Conservation (phyloP, 164 flowering plant species). For the Chloranthus sessilifolius region DNA sequence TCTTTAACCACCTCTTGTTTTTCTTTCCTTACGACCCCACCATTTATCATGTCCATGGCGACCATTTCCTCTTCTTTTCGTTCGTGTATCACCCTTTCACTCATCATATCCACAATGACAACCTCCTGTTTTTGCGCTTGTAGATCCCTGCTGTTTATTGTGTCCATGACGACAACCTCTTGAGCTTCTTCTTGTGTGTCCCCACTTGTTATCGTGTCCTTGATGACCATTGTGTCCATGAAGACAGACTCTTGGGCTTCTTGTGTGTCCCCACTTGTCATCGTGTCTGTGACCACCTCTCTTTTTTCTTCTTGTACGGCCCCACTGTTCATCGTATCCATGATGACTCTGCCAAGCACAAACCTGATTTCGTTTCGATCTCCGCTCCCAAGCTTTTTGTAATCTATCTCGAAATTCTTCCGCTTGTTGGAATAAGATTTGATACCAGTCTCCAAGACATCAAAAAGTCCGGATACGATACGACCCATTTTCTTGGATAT, state of each 20-base stretch:
- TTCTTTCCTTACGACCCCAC: conserved; percentile 14
- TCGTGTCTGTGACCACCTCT: too few relatives aligned
- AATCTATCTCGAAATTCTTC: conserved; percentile 29
- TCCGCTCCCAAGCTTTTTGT: conserved; percentile 47
- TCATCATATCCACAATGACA: too few relatives aligned
- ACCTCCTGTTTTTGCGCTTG: too few relatives aligned
- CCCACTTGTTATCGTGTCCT: too few relatives aligned
- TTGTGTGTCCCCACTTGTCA: too few relatives aligned
- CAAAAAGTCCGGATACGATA: conserved; percentile 34
- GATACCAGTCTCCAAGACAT: conserved; percentile 30
- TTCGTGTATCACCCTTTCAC: too few relatives aligned
- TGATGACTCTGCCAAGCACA: conserved; percentile 69
- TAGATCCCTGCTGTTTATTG: too few relatives aligned
- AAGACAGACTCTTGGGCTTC: too few relatives aligned
- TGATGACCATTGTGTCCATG: too few relatives aligned
- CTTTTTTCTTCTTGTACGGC: conserved; percentile 7
- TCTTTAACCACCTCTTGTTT: background rate
- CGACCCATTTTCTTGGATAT: conserved; percentile 34
- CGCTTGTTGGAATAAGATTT: conserved; percentile 18
- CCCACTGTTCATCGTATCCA: conserved; percentile 51
- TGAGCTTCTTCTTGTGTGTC: too few relatives aligned
- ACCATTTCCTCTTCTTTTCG: too few relatives aligned
- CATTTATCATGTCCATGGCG: conserved; percentile 57
- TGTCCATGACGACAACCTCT: too few relatives aligned
- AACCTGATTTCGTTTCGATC: conserved; percentile 45